Base-by-base conservation (phyloP, 2,329 filamentous ascomycete genomes). In the Penicillium hesseltinei region DNA sequence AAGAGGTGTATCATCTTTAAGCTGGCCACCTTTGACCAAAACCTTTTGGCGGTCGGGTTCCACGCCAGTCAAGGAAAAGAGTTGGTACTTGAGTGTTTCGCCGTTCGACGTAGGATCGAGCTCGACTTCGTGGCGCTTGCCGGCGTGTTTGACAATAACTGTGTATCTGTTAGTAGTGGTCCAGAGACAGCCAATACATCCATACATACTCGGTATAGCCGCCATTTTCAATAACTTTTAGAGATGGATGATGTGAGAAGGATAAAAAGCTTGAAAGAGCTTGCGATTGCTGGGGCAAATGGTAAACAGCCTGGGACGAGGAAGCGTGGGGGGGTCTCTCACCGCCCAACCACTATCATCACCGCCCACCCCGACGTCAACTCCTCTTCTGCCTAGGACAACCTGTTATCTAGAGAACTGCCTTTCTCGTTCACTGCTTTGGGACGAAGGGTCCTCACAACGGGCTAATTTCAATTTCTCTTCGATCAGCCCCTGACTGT, bases 31-130 rank as follows among this genome's bases (percentile, higher is more conserved):
- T 78, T 96, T 97, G 75, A 97, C 86, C 56, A 99, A 79, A 67
- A 99, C 90, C 80, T 97, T 97, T 77, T 99, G 95, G 61, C 93
- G 89, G 62, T 96, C 91, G 63, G 94, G 94, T 73, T 97, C 94
- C 71, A 99, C 94, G 60, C 91, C 92, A 46, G 94, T 99, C 55
- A 99, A 81, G 62, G 92, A 97, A 80, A 89, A 99, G 57, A 99
- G 85, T 75, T 97, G 94, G 71, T 90, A 91, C 76, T 97, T 99
- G 81, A 99, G 91, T 56, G 90, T 90, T 76, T 97, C 92, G 76
- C 94, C 94, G 61, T 87, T 91, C 45, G 90, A 88, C 27, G 84
- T 82, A 43, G 90, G 83, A 73, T 97, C 93, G 69, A 99, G 85
- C 61, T 97, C 93, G 74, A 99, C 85, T 72, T 97, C 88, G 80